phyloP scores from a whole-genome alignment of 257 asterid genomes.

The Thymus quinquecostatus region DNA sequence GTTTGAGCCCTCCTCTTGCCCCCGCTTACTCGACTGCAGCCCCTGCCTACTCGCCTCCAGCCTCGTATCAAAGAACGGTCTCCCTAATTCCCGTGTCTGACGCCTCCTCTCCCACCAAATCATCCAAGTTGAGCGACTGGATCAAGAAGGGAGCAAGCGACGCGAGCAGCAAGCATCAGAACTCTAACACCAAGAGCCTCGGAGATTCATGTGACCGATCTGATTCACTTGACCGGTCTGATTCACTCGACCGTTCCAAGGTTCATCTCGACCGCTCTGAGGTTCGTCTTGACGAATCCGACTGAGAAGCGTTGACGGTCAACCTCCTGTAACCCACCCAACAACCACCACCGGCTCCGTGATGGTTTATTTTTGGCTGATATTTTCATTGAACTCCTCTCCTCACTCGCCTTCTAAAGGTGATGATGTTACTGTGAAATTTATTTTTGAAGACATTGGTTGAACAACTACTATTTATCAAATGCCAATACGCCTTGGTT shows the following conservation, averaged over 20 bases:
- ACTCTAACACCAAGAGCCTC: conserved; percentile 24
- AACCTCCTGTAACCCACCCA: conserved; percentile 4
- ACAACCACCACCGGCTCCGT: conserved; percentile 15
- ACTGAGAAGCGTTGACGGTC: conserved; percentile 26
- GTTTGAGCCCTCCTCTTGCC: conserved; percentile 38
- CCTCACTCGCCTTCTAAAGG: conserved; percentile 23
- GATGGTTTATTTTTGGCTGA: conserved; percentile 32
- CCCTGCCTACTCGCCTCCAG: conserved; percentile 32
- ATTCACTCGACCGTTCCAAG: conserved; percentile 41
- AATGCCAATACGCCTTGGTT: neutral
- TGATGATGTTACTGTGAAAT: conserved; percentile 36
- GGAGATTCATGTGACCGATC: conserved; percentile 42
- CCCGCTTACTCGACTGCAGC: conserved; percentile 32
- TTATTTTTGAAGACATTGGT: conserved; percentile 18
- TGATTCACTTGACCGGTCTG: conserved; percentile 39
- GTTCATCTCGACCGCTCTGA: conserved; percentile 33
- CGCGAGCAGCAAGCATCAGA: conserved; percentile 34
- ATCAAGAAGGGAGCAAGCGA: conserved; percentile 41
- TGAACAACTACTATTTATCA: conserved; percentile 1
- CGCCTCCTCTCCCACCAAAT: conserved; percentile 37
- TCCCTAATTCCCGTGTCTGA: conserved; percentile 35
- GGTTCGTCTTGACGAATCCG: conserved; percentile 40
- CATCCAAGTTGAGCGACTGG: conserved; percentile 44
- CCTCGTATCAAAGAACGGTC: conserved; percentile 33
- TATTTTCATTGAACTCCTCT: conserved; percentile 20